Evolutionary conservation across 2,329 filamentous ascomycete genomes (phyloP), one percentile per base, ranked within the genome.

Genomic region (Eutypella sp.): DNA sequence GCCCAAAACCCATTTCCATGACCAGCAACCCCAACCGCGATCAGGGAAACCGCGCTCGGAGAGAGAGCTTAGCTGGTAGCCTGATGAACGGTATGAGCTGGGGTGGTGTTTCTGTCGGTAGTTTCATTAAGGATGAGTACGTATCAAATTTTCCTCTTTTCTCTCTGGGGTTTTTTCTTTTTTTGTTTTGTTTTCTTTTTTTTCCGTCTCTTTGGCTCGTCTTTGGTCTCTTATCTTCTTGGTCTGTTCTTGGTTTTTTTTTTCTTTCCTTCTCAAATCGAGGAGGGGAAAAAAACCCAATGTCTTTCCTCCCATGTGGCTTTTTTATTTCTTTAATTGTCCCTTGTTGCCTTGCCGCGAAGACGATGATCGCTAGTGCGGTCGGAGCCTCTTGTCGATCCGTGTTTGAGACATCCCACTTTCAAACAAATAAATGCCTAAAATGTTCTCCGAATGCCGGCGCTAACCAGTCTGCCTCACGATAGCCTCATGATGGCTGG

Each of bases 111-210:
- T 97, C 92, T 8, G 89, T 97, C 54, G 92, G 92, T 52, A 97
- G 92, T 62, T 97, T 95, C 76, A 93, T 99, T 67, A 81, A 89
- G 67, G 92, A 99, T 72, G 93, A 99, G 93, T 99, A 82, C 82
- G 92, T 85, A 43, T 45, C 33, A 41, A 22, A 16, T 39, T 34
- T 43, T 40, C 41, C 27, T 34, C 38, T 23, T 19, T 11, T 40
- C 46, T 49, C 46, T 39, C 42, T 39, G 39, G 47, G 23, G n/a
- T 10, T 41, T 74, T 48, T 39, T 34, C 38, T 38, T 47, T 49
- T 41, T 48, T 48, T 39, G 23, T 40, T 42, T 43, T 42, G 40
- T 29, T 36, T 24, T 47, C 47, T 39, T 42, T 11, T 38, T 24
- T 19, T n/a, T 27, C 4, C 27, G 18, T 8, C 20, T 41, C 10